Evolutionary conservation across 768 basidiomycete species (phyloP).

Genomic region (Gymnopilus junonius): DNA sequence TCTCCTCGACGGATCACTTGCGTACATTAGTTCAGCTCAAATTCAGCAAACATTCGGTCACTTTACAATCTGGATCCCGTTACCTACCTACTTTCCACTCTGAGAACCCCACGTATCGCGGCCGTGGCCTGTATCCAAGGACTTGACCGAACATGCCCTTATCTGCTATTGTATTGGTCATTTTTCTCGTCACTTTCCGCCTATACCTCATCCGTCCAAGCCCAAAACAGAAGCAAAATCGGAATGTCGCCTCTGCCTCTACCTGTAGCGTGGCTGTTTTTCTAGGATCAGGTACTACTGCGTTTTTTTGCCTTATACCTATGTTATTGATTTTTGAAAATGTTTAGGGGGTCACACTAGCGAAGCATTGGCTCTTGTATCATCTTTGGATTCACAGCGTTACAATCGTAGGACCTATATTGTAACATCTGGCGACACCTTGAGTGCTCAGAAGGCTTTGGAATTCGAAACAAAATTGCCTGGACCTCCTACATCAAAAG

Average conservation of each 20-base stretch:
- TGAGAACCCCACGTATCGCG: too few relatives aligned
- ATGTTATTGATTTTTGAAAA: background rate
- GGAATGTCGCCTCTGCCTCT: constrained; percentile 12
- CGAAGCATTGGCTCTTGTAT: constrained; percentile 78
- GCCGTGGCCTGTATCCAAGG: background rate
- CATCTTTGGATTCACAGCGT: constrained; percentile 71
- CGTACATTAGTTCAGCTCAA: background rate
- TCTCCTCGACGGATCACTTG: background rate
- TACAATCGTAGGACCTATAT: constrained; percentile 84
- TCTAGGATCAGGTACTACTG: constrained; percentile 83
- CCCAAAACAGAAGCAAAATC: background rate
- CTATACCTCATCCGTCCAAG: constrained; percentile 34
- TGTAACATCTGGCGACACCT: constrained; percentile 76
- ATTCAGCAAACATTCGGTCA: background rate
- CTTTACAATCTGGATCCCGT: too few relatives aligned
- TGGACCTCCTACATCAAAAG: constrained; percentile 17
- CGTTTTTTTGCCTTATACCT: constrained; percentile 2
- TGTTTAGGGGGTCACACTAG: constrained; percentile 84
- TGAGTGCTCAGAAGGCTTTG: constrained; percentile 75
- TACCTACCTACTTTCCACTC: too few relatives aligned
- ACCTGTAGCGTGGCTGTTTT: constrained; percentile 74
- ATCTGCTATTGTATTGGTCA: background rate
- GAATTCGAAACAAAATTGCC: constrained; percentile 55
- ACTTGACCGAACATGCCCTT: background rate
- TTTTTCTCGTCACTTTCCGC: constrained; percentile 28